Base-by-base conservation (phyloP, 176 grass and related monocot genomes). In the Ampelocalamus luodianensis region DNA sequence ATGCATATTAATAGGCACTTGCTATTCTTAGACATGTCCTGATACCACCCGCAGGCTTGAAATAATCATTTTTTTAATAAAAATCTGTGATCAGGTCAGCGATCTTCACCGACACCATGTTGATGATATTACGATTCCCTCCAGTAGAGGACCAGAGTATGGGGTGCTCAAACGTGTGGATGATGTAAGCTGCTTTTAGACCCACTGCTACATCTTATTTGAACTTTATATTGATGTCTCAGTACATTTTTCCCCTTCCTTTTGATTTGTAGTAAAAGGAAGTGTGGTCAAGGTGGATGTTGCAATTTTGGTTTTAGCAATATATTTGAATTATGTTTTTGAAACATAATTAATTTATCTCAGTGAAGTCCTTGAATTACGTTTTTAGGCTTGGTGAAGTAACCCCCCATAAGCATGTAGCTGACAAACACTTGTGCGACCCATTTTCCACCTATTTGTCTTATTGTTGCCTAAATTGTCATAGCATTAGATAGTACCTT, bases 101-200 rank as follows among this genome's bases (percentile, higher is more conserved):
- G 96, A 99, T 96, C 86, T 96, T 85, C 96, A 99, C 86, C 91
- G 96, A 37, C 96, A 99, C 72, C 79, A 91, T 88, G 94, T 99
- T 89, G 96, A 99, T 85, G 88, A 94, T 90, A 99, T 99, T 83
- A 99, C 88, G 8, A 96, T 99, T 93, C 96, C 96, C 40, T 95
- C 93, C 82, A 85, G 77, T 62, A 92, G 93, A 87, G 96, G 93
- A 37, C 49, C 85, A 0, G 78, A 94, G 60, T 92, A 83, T 65
- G 96, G 96, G 27, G 86, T 96, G 77, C 96, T 99, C 78, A 91
- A 79, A 48, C 96, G 96, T 83, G 91, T 99, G 85, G 96, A 99
- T 39, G 96, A 99, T 82, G 96, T 99, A 86, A 94, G 96, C 91
- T 88, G 23, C 16, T 69, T 63, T 84, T 77, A 18, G 8, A 66